phyloP scores from a whole-genome alignment of 805 yeast genomes.

The Metschnikowia matae region DNA sequence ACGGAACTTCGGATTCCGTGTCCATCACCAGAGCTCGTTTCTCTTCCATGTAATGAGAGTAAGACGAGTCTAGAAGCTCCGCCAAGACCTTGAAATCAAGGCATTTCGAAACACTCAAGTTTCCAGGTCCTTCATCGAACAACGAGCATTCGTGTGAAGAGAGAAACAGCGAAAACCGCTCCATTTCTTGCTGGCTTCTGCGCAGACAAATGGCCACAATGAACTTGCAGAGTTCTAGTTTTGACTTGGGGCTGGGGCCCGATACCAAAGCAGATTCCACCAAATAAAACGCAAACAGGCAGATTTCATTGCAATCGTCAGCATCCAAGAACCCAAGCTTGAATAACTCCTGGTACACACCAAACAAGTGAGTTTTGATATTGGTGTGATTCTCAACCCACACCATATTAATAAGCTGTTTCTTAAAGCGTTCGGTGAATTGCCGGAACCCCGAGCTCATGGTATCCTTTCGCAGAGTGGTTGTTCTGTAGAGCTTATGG shows the following conservation, averaged over 20 bases:
- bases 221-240: slow-evolving; percentile 52
- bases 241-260: slow-evolving; percentile 22
- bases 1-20: background rate
- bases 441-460: slow-evolving; percentile 65
- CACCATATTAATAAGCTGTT: slow-evolving; percentile 59
- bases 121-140: slow-evolving; percentile 21
- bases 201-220: slow-evolving; percentile 43
- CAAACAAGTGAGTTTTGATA: slow-evolving; percentile 47
- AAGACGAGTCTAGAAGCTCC: slow-evolving; percentile 13
- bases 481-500: slow-evolving; percentile 42
- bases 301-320: slow-evolving; percentile 36
- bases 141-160: slow-evolving; percentile 23
- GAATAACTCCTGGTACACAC: slow-evolving; percentile 53
- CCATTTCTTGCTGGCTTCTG: slow-evolving; percentile 32
- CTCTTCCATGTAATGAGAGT: slow-evolving; percentile 4
- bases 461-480: slow-evolving; percentile 13
- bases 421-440: slow-evolving; percentile 71
- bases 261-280: slow-evolving; percentile 8
- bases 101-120: slow-evolving; percentile 20
- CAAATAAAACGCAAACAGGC: slow-evolving; percentile 19
- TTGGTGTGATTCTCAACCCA: slow-evolving; percentile 43
- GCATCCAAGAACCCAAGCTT: slow-evolving; percentile 62
- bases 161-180: slow-evolving; percentile 29
- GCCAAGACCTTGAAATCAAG: slow-evolving; percentile 20
- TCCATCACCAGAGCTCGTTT: slow-evolving; percentile 3